Conservation (phyloP, 345 rosid genomes). For the Eucalyptus curtisii region DNA sequence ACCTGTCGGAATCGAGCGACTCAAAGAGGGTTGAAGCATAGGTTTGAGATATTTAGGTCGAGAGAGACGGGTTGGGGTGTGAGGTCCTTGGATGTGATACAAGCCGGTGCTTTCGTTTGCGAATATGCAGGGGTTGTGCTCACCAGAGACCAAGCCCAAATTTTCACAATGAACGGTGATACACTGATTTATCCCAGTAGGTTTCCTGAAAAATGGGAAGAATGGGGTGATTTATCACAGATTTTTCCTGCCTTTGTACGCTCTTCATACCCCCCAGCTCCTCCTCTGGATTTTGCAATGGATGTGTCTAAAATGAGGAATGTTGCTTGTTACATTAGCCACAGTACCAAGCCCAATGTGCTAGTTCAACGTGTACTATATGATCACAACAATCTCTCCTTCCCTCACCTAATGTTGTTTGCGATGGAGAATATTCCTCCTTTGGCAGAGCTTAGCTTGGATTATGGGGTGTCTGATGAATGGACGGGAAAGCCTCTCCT, state of each 20-base stretch:
- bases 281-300: slow-evolving; percentile 88
- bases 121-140: slow-evolving; percentile 86
- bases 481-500: slow-evolving; percentile 54
- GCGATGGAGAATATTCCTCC: slow-evolving; percentile 89
- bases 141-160: slow-evolving; percentile 78
- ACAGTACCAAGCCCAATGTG: slow-evolving; percentile 74
- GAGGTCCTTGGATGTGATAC: slow-evolving; percentile 76
- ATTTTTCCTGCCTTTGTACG: slow-evolving; percentile 38
- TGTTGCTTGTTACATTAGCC: slow-evolving; percentile 90
- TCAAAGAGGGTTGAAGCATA: slow-evolving; percentile 59
- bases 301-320: slow-evolving; percentile 94
- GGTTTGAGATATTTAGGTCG: slow-evolving; percentile 85
- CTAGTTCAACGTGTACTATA: slow-evolving; percentile 71
- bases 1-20: slow-evolving; percentile 66
- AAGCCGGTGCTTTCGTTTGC: slow-evolving; percentile 81
- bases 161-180: slow-evolving; percentile 80
- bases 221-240: slow-evolving; percentile 88
- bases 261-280: slow-evolving; percentile 50
- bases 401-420: slow-evolving; percentile 89
- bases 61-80: slow-evolving; percentile 93
- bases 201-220: slow-evolving; percentile 58
- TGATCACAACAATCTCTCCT: slow-evolving; percentile 83
- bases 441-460: slow-evolving; percentile 82
- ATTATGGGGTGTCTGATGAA: slow-evolving; percentile 85
- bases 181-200: slow-evolving; percentile 58